Evolutionary conservation across 331 rosid species (phyloP).

Genomic region (Quercus tomentella): DNA sequence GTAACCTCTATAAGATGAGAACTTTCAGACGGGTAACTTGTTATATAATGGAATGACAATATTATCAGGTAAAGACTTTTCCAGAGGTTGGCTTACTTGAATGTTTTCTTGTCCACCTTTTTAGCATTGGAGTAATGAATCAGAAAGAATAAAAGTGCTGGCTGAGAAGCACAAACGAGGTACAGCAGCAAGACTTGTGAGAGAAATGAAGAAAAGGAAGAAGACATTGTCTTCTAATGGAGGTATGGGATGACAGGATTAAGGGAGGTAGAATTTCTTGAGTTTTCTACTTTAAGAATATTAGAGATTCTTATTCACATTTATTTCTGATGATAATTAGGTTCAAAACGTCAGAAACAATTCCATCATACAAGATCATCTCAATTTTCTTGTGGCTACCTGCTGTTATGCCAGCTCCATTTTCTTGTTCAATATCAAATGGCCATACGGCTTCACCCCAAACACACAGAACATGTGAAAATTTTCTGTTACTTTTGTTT

Average conservation of each 20-base stretch:
- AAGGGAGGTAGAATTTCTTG: slow-evolving; percentile 1
- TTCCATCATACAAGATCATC: slow-evolving; percentile 22
- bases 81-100: slow-evolving; percentile 2
- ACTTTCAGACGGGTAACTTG: slow-evolving; percentile 65
- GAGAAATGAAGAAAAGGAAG: slow-evolving; percentile 37
- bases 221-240: slow-evolving; percentile 31
- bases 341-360: slow-evolving; percentile 29
- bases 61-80: neutral
- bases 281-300: slow-evolving; percentile 4
- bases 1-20: slow-evolving; percentile 71
- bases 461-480: too few species aligned
- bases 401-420: neutral
- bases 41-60: neutral
- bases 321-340: slow-evolving; percentile 20
- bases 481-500: too few species aligned
- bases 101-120: slow-evolving; percentile 15
- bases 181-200: slow-evolving; percentile 62
- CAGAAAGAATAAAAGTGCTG: slow-evolving; percentile 59
- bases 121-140: slow-evolving; percentile 69
- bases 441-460: too few species aligned
- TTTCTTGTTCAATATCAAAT: neutral
- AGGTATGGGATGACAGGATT: slow-evolving; percentile 24
- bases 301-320: neutral
- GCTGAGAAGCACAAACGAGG: slow-evolving; percentile 78
- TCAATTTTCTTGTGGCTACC: neutral